Evolutionary conservation across 139 green algal genomes (phyloP).

Genomic region (Yamagishiella unicocca): DNA sequence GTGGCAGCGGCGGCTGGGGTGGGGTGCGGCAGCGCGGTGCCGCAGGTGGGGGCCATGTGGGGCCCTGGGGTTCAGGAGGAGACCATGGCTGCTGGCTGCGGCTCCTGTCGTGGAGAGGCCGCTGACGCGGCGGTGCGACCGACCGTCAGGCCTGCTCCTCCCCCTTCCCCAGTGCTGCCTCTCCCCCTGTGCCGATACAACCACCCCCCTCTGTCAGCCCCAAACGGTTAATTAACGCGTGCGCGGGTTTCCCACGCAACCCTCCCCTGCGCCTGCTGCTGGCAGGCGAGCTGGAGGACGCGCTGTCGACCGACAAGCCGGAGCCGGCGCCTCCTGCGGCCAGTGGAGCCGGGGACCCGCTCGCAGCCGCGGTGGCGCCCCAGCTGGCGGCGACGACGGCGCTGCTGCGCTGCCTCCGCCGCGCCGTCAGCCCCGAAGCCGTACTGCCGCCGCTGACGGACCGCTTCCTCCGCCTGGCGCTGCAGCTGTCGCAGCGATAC

Average conservation of each 20-base stretch:
- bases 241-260: too few species aligned
- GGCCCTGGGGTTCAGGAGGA: too few species aligned
- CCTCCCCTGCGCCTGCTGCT: neutral
- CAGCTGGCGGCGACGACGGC: slow-evolving; percentile 55
- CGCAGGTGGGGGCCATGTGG: neutral
- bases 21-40: neutral
- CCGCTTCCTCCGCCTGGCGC: slow-evolving; percentile 83
- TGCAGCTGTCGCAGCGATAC: slow-evolving; percentile 89
- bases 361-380: neutral
- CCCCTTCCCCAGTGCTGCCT: too few species aligned
- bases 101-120: too few species aligned
- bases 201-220: too few species aligned
- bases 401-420: slow-evolving; percentile 60
- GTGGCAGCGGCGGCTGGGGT: slow-evolving; percentile 50
- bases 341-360: slow-evolving; percentile 1
- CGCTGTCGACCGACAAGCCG: slow-evolving; percentile 46
- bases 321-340: neutral
- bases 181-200: neutral
- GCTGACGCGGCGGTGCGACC: too few species aligned
- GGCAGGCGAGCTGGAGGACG: slow-evolving; percentile 60
- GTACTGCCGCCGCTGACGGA: slow-evolving; percentile 86
- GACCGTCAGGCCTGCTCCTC: too few species aligned
- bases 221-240: too few species aligned
- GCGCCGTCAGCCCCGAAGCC: slow-evolving; percentile 64
- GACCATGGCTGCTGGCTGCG: too few species aligned